Conservation (phyloP, 139 green algal genomes). For the Medakamo hakoo region DNA sequence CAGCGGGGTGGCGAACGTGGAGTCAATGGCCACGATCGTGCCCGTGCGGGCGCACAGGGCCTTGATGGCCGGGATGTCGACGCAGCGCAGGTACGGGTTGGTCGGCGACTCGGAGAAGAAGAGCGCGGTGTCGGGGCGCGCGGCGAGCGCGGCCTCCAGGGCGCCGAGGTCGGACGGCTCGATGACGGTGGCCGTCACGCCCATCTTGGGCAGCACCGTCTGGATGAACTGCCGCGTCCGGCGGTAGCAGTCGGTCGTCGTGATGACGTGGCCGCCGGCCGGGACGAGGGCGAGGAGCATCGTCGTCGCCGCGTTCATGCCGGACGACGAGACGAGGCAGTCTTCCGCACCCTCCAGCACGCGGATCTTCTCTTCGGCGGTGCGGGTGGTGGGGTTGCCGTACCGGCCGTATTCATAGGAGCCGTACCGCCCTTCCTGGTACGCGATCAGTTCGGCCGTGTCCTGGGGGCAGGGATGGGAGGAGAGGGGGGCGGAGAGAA, state of each 20-base stretch:
- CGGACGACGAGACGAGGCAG: constrained; percentile 74
- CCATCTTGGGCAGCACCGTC: constrained; percentile 95
- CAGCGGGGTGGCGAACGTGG: constrained; percentile 89
- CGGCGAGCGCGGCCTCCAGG: constrained; percentile 50
- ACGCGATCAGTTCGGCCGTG: constrained; percentile 84
- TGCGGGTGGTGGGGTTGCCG: constrained; percentile 87
- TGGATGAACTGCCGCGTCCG: constrained; percentile 94
- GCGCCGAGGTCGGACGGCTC: constrained; percentile 78
- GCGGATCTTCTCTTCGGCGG: constrained; percentile 85
- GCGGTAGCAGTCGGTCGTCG: constrained; percentile 98
- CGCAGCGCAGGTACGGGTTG: constrained; percentile 96
- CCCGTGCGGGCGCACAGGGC: constrained; percentile 55
- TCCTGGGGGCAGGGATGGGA: constrained; percentile 20
- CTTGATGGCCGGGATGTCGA: constrained; percentile 78
- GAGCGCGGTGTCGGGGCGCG: constrained; percentile 54
- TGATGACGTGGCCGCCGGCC: constrained; percentile 90
- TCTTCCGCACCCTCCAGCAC: constrained; percentile 92
- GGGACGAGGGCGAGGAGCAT: constrained; percentile 98
- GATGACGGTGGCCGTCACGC: constrained; percentile 84
- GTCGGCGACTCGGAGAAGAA: constrained; percentile 99
- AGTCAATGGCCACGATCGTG: constrained; percentile 82
- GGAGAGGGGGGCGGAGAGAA: background rate
- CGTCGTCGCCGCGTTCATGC: constrained; percentile 95
- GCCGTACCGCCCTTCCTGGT: constrained; percentile 81
- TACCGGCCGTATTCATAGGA: constrained; percentile 89